A percentile compares a stretch with the other conserved stretches of the same genome.
Conservation (phyloP, 257 asterid genomes). For the Paraleonurus japonicus region DNA sequence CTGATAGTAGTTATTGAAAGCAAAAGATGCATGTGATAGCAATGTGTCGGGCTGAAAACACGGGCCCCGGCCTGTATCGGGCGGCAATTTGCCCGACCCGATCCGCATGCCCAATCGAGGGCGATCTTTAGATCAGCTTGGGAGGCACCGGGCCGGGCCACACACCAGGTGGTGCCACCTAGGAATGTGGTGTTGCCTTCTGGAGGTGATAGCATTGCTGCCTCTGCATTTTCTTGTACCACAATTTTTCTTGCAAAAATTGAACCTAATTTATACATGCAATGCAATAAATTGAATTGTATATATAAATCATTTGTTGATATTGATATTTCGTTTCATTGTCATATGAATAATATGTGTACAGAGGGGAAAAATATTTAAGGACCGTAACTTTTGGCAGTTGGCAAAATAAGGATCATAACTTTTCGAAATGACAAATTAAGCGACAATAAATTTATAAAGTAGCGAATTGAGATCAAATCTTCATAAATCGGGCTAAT, state of each 20-base stretch:
- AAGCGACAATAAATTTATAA: no score
- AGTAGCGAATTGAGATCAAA: no score
- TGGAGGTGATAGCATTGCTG: conserved; percentile 46
- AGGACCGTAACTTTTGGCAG: no score
- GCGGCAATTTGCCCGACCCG: conserved; percentile 54
- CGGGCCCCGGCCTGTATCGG: conserved; percentile 72
- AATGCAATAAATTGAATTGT: neutral
- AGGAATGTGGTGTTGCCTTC: conserved; percentile 86
- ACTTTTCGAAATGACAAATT: no score
- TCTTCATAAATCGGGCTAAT: no score
- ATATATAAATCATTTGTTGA: no score
- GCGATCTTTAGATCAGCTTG: conserved; percentile 58
- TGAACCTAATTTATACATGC: neutral
- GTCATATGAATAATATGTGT: no score
- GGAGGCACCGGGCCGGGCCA: conserved; percentile 59
- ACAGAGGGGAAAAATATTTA: neutral
- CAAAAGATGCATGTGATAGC: conserved; percentile 68
- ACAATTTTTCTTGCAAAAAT: conserved; percentile 24
- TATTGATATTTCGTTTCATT: no score
- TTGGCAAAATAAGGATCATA: no score
- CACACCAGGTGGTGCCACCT: conserved; percentile 72
- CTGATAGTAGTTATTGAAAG: conserved; percentile 79
- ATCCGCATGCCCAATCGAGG: conserved; percentile 85
- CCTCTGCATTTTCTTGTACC: conserved; percentile 56
- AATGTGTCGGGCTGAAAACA: conserved; percentile 69